Percentiles rank a stretch among this genome's conserved stretches.
These are phyloP conservation scores for Epithele typhae DNA, from an alignment of 768 basidiomycete genomes.

Conservation along the genomic window DNA sequence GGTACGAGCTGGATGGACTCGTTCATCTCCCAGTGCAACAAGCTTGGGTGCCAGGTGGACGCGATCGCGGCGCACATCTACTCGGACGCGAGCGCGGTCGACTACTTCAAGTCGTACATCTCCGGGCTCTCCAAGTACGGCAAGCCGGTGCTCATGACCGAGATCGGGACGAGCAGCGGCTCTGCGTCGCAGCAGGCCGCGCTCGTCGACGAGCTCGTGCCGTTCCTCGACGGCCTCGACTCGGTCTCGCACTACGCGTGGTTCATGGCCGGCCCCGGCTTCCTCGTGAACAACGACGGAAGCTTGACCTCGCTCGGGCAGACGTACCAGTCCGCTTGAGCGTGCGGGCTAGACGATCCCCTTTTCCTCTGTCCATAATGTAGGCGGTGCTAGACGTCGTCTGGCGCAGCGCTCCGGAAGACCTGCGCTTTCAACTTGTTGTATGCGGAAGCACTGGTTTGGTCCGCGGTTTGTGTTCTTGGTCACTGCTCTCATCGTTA, in stretches of 20 bases:
- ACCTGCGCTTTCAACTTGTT: no score
- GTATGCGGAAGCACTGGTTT: no score
- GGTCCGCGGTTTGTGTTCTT: no score
- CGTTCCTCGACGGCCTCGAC: slow-evolving; percentile 25
- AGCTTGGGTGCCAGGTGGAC: slow-evolving; percentile 25
- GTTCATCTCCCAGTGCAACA: slow-evolving; percentile 25
- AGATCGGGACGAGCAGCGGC: slow-evolving; percentile 23
- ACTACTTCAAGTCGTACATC: slow-evolving; percentile 29
- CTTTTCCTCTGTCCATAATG: no score
- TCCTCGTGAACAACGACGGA: slow-evolving; percentile 22
- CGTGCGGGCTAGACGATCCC: no score
- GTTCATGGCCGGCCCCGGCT: slow-evolving; percentile 22
- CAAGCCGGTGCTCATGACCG: slow-evolving; percentile 26
- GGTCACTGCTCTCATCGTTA: no score
- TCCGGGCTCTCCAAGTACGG: slow-evolving; percentile 23
- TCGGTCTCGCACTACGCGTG: slow-evolving; percentile 24
- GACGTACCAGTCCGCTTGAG: slow-evolving; percentile 16
- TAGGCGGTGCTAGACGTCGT: no score
- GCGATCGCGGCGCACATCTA: slow-evolving; percentile 27
- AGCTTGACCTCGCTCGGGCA: slow-evolving; percentile 21
- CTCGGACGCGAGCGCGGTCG: slow-evolving; percentile 25
- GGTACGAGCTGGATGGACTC: slow-evolving; percentile 27
- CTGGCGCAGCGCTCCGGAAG: no score
- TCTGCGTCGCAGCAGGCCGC: slow-evolving; percentile 19
- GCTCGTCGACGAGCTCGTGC: slow-evolving; percentile 25